A percentile compares a stretch with the other conserved stretches of the same genome.
phyloP scores from a whole-genome alignment of 331 rosid genomes.

The Acacia concinna region DNA sequence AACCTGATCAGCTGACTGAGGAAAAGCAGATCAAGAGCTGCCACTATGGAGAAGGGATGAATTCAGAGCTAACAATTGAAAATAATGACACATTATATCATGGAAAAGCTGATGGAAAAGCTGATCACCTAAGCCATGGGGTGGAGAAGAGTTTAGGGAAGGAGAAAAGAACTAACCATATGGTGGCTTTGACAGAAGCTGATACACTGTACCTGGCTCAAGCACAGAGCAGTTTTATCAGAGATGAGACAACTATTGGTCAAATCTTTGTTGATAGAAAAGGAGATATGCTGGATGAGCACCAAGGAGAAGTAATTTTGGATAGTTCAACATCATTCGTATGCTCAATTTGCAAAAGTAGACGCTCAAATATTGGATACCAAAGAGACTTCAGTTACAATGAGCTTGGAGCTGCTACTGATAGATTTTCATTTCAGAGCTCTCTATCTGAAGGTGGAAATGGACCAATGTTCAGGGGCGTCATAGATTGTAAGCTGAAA shows the following conservation, averaged over 20 bases:
- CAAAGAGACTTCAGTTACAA: constrained; percentile 1
- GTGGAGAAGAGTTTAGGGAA: background rate
- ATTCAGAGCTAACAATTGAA: background rate
- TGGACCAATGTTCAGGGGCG: constrained; percentile 20
- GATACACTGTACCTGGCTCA: background rate
- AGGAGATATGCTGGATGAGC: background rate
- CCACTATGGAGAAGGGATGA: background rate
- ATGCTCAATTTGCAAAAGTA: constrained; percentile 20
- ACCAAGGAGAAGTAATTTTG: background rate
- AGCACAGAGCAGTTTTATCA: background rate
- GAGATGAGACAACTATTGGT: background rate
- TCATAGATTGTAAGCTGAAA: constrained; percentile 10
- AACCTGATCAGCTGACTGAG: background rate
- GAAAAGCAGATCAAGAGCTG: background rate
- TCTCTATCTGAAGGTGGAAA: constrained; percentile 14
- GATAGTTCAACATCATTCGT: background rate
- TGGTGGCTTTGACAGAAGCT: background rate
- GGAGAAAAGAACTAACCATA: background rate
- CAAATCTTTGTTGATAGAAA: background rate
- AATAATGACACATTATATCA: background rate
- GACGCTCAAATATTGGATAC: background rate
- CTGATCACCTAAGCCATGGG: background rate
- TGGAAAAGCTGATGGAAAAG: background rate
- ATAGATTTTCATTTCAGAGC: constrained; percentile 15
- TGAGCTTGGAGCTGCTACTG: constrained; percentile 25